Evolutionary conservation across 768 basidiomycete genomes (phyloP).

Genomic region (Vishniacozyma victoriae): DNA sequence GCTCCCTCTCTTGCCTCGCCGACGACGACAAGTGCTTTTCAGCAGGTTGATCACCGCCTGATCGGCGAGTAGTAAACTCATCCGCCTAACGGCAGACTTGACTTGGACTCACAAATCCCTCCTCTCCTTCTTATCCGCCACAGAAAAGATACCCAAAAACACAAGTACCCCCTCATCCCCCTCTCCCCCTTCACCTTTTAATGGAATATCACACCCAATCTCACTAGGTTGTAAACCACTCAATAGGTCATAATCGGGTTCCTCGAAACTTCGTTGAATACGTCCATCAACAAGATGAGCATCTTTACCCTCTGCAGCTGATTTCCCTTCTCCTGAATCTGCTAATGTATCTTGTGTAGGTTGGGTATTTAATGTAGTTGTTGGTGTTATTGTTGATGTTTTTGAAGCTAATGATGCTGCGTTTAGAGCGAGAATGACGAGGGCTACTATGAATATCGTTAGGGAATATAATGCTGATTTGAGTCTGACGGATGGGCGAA

Average conservation of each 20-base stretch:
- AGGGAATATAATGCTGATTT: slow-evolving; percentile 31
- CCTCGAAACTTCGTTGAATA: slow-evolving; percentile 46
- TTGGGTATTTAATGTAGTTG: slow-evolving; percentile 12
- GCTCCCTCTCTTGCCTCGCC: too few relatives aligned
- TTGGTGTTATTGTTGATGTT: not conserved
- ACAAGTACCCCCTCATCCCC: slow-evolving; percentile 35
- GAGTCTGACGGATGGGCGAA: slow-evolving; percentile 30
- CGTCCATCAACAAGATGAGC: slow-evolving; percentile 34
- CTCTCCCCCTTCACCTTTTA: slow-evolving; percentile 18
- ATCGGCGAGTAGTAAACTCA: not conserved
- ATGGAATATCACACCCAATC: slow-evolving; percentile 45
- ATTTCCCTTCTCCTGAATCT: slow-evolving; percentile 33
- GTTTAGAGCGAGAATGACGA: slow-evolving; percentile 36
- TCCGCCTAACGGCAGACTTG: not conserved
- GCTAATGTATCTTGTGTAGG: slow-evolving; percentile 25
- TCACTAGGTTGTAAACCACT: slow-evolving; percentile 41
- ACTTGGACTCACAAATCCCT: slow-evolving; percentile 37
- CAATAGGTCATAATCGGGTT: slow-evolving; percentile 46
- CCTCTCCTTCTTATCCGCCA: slow-evolving; percentile 38
- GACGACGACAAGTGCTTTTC: too few relatives aligned
- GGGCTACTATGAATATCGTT: slow-evolving; percentile 22
- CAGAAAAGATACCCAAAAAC: slow-evolving; percentile 46
- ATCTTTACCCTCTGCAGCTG: slow-evolving; percentile 35
- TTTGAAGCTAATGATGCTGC: slow-evolving; percentile 10
- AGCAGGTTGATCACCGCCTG: not conserved